These are phyloP conservation scores for Reutealis trisperma DNA, from an alignment of 345 rosid genomes.

Conservation along the genomic window DNA sequence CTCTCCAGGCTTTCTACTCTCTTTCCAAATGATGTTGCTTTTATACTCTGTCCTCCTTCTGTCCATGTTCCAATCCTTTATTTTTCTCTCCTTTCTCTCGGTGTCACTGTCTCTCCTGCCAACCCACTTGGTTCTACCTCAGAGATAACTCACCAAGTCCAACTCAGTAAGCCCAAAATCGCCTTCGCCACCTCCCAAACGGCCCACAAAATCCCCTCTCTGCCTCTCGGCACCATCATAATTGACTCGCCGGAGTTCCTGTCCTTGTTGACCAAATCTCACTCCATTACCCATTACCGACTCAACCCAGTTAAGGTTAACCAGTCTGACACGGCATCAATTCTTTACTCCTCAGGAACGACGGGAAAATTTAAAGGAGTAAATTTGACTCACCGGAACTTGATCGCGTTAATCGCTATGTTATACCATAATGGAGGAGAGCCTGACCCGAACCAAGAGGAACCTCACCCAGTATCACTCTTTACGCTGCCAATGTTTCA, in stretches of 20 bases:
- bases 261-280: constrained; percentile 40
- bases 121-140: constrained; percentile 61
- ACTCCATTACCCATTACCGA: not conserved
- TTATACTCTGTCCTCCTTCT: constrained; percentile 63
- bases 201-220: constrained; percentile 42
- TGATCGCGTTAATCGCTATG: constrained; percentile 63
- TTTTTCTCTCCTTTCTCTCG: constrained; percentile 71
- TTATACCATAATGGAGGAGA: constrained; percentile 19
- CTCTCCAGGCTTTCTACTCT: constrained; percentile 43
- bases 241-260: constrained; percentile 77
- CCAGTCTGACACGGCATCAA: constrained; percentile 71
- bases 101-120: constrained; percentile 70
- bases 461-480: constrained; percentile 47
- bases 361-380: constrained; percentile 80
- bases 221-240: constrained; percentile 47
- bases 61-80: constrained; percentile 61
- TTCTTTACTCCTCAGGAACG: constrained; percentile 82
- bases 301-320: constrained; percentile 29
- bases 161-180: constrained; percentile 57
- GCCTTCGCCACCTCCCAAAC: constrained; percentile 65
- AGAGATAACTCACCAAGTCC: constrained; percentile 60
- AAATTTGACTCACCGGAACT: constrained; percentile 61
- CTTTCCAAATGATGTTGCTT: constrained; percentile 63
- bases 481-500: constrained; percentile 52
- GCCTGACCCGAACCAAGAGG: constrained; percentile 13